Percentiles rank a stretch among this genome's conserved stretches.
These are phyloP conservation scores for Alternaria arbusti DNA, from an alignment of 2,329 filamentous ascomycete species.

Conservation along the genomic window DNA sequence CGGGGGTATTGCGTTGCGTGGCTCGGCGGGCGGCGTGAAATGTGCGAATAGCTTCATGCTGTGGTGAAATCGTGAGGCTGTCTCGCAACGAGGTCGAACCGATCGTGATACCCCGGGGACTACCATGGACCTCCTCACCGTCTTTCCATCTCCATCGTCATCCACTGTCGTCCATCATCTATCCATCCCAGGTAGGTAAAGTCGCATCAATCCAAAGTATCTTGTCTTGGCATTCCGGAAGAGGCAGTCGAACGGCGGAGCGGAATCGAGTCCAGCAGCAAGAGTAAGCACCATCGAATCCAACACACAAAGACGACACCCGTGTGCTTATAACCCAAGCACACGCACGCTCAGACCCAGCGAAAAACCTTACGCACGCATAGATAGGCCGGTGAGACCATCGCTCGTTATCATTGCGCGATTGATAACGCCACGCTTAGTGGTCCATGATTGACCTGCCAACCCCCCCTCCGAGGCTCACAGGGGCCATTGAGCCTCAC, in stretches of 20 bases:
- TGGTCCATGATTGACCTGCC: constrained; percentile 11
- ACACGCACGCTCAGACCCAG: neutral
- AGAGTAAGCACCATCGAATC: neutral
- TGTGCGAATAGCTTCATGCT: constrained; percentile 2
- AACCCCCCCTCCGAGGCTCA: constrained; percentile 10
- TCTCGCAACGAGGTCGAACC: neutral
- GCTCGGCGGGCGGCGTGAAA: neutral
- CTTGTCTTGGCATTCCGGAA: constrained; percentile 15
- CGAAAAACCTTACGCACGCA: neutral
- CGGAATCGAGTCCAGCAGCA: neutral
- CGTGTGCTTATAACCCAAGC: constrained; percentile 23
- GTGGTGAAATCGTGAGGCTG: neutral
- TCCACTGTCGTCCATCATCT: neutral
- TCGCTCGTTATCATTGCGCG: constrained; percentile 46
- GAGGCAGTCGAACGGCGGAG: constrained; percentile 13
- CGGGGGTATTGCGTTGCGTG: neutral
- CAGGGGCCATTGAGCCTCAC: constrained; percentile 15
- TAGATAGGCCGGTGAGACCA: constrained; percentile 28
- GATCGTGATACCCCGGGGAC: neutral
- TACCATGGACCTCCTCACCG: neutral
- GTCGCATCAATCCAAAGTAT: neutral
- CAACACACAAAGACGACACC: neutral
- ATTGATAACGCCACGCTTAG: constrained; percentile 46
- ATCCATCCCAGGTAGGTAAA: neutral
- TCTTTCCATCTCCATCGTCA: neutral